These are phyloP conservation scores for Climacium dendroides DNA, from an alignment of 225 moss, liverwort and hornwort species.

Conservation along the genomic window DNA sequence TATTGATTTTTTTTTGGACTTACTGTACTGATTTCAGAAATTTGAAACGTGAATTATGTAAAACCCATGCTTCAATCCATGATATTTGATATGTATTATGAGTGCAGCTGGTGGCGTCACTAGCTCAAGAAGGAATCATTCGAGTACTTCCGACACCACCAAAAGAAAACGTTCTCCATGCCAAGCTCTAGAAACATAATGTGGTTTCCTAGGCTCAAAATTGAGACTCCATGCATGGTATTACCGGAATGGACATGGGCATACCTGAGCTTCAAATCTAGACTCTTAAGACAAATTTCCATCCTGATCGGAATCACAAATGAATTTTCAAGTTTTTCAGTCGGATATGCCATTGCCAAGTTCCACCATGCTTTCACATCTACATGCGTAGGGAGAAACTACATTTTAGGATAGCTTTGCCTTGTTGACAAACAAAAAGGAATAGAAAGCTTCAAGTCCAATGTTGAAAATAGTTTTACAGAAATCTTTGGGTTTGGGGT, in stretches of 20 bases:
- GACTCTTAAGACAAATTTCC: neutral
- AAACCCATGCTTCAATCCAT: neutral
- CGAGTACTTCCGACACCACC: neutral
- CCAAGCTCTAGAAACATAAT: slow-evolving; percentile 2
- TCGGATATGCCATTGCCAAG: neutral
- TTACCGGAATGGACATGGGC: neutral
- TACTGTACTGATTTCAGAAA: neutral
- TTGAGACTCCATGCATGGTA: neutral
- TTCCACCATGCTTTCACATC: neutral
- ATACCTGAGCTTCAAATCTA: neutral
- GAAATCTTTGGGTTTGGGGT: too few species aligned
- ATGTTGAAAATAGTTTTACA: neutral
- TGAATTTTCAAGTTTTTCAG: neutral
- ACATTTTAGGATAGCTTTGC: neutral
- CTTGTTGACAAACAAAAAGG: neutral
- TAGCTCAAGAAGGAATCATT: slow-evolving; percentile 55
- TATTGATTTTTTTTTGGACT: neutral
- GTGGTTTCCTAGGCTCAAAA: neutral
- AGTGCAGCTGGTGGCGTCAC: slow-evolving; percentile 52
- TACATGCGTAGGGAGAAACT: neutral
- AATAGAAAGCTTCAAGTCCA: neutral
- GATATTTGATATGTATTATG: neutral
- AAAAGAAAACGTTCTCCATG: neutral
- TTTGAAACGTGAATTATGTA: neutral
- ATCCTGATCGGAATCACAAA: neutral